Evolutionary conservation across 768 basidiomycete species (phyloP), one percentile per base, ranked within the genome.

Genomic region (Mrakia blollopis): DNA sequence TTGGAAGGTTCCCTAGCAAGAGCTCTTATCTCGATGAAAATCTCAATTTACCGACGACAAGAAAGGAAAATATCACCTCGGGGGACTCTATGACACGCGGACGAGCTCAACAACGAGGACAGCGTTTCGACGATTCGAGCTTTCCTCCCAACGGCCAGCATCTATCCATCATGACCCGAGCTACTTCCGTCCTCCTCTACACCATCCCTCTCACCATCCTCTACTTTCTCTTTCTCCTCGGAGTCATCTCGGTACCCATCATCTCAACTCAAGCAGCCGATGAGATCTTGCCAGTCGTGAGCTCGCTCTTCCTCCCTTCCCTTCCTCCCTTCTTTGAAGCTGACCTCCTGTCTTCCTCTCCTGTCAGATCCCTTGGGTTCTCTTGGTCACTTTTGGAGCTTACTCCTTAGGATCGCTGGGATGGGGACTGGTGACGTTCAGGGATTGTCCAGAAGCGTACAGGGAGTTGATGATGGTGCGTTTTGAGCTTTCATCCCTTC

Each of bases 381-480:
- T 91, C 13, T 87, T 93, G 18, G 89, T 93, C 2, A 85, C 89
- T 1, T 92, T 92, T 79, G 92, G 92, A 18, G 89, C 91, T 1
- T 93, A 91, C 82, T 90, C 90, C 25, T 87, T 93, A 16, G 89
- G 88, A 84, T 90, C 89, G 14, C 87, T 93, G 28, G 91, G 92
- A 14, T 88, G 88, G 87, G 92, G 91, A 2, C 81, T 92, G 61
- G 87, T 89, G 79, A 89, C 89, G 3, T 90, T 92, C 80, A 85
- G 88, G 80, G 92, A 93, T 80, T 91, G 91, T 81, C 90, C 91
- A 57, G 91, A 92, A 79, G 91, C 92, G 7, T 91, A 92, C 79
- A 85, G 87, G 18, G 90, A 91, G 82, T 83, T 92, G 73, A 85
- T 91, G 79, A 81, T 82, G 80, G 91, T 91, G 81, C 84, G 88